A percentile compares a stretch with the other conserved stretches of the same genome.
Evolutionary conservation across 495 filamentous ascomycete species (phyloP).

Genomic region (Mytilinidion resinicola): DNA sequence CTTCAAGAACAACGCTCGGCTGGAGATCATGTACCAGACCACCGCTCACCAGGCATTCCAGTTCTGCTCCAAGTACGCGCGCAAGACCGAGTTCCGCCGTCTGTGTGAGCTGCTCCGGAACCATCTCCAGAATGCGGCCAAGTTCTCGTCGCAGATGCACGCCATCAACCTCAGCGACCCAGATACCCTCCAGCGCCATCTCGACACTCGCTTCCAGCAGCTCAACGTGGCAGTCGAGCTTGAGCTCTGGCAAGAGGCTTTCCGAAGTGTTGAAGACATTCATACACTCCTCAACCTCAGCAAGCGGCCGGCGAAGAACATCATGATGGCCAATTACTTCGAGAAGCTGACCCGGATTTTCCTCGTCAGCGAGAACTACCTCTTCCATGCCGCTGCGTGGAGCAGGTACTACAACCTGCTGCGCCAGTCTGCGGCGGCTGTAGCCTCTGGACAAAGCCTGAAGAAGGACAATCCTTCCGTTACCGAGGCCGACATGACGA

Average conservation of each 20-base stretch:
- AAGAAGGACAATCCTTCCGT: constrained; percentile 95
- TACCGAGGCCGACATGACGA: constrained; percentile 78
- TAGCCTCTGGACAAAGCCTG: constrained; percentile 72
- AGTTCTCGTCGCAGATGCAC: constrained; percentile 98
- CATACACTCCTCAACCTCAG: constrained; percentile 97
- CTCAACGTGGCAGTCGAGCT: constrained; percentile 96
- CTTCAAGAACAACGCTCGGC: constrained; percentile 93
- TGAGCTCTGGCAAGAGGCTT: constrained; percentile 98
- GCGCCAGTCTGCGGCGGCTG: constrained; percentile 76
- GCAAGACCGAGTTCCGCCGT: constrained; percentile 98
- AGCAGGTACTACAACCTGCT: constrained; percentile 94
- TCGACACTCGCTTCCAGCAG: constrained; percentile 97
- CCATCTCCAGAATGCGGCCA: constrained; percentile 98
- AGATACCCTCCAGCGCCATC: constrained; percentile 91
- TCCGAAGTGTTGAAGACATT: constrained; percentile 97
- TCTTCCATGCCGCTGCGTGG: constrained; percentile 98
- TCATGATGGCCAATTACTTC: constrained; percentile 99
- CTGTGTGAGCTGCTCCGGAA: constrained; percentile 97
- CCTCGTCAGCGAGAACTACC: constrained; percentile 96
- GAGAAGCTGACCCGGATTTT: constrained; percentile 98
- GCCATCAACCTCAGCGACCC: constrained; percentile 98
- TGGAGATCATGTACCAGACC: constrained; percentile 97
- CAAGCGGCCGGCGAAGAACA: constrained; percentile 98
- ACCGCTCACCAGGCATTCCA: constrained; percentile 97
- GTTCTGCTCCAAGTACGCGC: constrained; percentile 95